Conservation (phyloP, 192 early-diverging fungal species). For the Backusella tuberculispora region DNA sequence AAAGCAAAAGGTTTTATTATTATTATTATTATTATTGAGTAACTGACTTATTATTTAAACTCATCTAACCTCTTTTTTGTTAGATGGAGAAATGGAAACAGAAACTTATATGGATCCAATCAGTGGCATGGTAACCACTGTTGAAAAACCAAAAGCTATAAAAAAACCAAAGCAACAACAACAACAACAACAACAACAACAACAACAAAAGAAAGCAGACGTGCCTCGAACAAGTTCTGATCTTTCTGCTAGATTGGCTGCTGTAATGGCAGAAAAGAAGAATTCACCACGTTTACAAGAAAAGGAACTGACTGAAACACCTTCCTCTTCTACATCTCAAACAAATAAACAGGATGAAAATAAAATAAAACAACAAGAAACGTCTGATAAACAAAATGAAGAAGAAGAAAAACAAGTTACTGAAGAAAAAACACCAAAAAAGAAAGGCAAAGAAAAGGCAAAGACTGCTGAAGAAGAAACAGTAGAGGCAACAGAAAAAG, state of each 20-base stretch:
- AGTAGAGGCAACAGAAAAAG: not conserved
- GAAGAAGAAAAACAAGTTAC: not conserved
- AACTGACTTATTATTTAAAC: not conserved
- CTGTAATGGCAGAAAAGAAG: constrained; percentile 49
- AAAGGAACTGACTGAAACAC: not conserved
- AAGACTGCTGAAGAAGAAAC: not conserved
- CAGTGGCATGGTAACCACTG: constrained; percentile 52
- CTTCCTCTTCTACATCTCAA: not conserved
- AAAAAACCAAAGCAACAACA: not conserved
- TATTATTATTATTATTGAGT: not conserved
- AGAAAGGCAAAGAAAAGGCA: not conserved
- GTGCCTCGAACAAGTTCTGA: constrained; percentile 43
- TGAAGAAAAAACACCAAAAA: no score
- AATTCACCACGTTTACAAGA: constrained; percentile 7
- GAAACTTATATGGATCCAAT: constrained; percentile 54
- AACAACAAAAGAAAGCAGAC: not conserved
- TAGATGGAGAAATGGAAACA: constrained; percentile 28
- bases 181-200: not conserved
- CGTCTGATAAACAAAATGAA: constrained; percentile 4
- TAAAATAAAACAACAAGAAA: not conserved
- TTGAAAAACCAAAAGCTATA: constrained; percentile 31
- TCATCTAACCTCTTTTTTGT: constrained; percentile 4
- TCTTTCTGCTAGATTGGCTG: constrained; percentile 50
- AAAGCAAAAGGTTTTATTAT: not conserved
- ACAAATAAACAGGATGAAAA: not conserved